A percentile compares a stretch with the other conserved stretches of the same genome.
These are phyloP conservation scores for Mycena leptocephala DNA, from an alignment of 768 basidiomycete species.

Conservation along the genomic window DNA sequence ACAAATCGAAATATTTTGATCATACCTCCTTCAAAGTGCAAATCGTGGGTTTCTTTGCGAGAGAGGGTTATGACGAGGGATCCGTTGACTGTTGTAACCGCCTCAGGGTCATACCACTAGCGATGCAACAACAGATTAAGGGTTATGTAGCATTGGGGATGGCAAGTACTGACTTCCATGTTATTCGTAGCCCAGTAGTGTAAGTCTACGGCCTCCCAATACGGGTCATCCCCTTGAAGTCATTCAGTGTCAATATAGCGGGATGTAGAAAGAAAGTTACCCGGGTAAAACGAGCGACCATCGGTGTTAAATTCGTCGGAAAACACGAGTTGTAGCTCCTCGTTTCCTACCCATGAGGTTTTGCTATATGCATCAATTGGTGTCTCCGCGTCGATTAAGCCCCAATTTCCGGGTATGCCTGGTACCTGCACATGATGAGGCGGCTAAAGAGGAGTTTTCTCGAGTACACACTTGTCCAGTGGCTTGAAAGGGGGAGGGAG, in stretches of 20 bases:
- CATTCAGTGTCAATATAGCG: not conserved
- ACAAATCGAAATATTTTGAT: not conserved
- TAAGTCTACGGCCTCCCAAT: constrained; percentile 24
- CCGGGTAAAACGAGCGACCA: constrained; percentile 70
- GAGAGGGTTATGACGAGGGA: constrained; percentile 67
- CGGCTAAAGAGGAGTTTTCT: constrained; percentile 52
- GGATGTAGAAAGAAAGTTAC: constrained; percentile 43
- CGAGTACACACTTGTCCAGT: constrained; percentile 30
- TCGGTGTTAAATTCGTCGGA: constrained; percentile 78
- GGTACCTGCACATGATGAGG: constrained; percentile 20
- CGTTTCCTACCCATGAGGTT: constrained; percentile 59
- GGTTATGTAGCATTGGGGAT: not conserved
- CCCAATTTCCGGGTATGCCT: constrained; percentile 57
- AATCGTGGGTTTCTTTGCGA: constrained; percentile 59
- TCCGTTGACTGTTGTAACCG: constrained; percentile 67
- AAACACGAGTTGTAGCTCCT: constrained; percentile 70
- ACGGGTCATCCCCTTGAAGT: constrained; percentile 23
- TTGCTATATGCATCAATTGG: constrained; percentile 57
- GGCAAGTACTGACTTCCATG: constrained; percentile 19
- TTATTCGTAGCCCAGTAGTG: constrained; percentile 33
- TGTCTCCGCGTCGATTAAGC: constrained; percentile 73
- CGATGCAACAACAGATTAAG: not conserved
- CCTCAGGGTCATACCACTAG: constrained; percentile 44
- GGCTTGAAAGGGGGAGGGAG: not conserved
- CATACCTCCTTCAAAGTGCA: constrained; percentile 61